These are phyloP conservation scores for Penicillium sp. DNA, from an alignment of 2,329 filamentous ascomycete species.

Conservation along the genomic window DNA sequence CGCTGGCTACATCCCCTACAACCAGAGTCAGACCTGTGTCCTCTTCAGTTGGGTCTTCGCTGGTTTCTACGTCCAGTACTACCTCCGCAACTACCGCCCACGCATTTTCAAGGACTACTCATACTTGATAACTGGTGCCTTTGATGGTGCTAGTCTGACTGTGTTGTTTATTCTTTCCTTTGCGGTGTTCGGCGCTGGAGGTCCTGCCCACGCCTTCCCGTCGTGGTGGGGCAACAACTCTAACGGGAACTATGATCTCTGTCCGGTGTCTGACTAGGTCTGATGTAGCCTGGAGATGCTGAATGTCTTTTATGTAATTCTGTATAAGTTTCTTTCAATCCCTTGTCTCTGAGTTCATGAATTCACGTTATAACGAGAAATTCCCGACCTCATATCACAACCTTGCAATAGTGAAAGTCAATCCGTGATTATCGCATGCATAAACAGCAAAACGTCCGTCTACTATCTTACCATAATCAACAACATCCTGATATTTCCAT, in stretches of 20 bases:
- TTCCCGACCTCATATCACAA: too few relatives aligned
- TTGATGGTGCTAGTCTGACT: slow-evolving; percentile 52
- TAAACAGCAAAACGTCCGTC: too few relatives aligned
- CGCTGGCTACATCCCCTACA: slow-evolving; percentile 57
- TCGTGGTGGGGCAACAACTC: slow-evolving; percentile 57
- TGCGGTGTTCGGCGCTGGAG: slow-evolving; percentile 56
- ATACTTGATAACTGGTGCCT: slow-evolving; percentile 55
- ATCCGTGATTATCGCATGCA: too few relatives aligned
- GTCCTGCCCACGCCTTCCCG: slow-evolving; percentile 47
- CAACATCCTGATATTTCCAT: too few relatives aligned
- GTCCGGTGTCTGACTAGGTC: background rate
- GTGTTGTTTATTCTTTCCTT: slow-evolving; percentile 57
- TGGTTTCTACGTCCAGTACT: slow-evolving; percentile 54
- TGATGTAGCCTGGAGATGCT: background rate
- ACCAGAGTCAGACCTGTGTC: slow-evolving; percentile 57
- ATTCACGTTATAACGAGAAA: too few relatives aligned
- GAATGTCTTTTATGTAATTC: too few relatives aligned
- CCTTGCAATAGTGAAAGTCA: too few relatives aligned
- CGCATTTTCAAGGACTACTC: slow-evolving; percentile 55
- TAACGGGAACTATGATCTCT: slow-evolving; percentile 47
- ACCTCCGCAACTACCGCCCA: slow-evolving; percentile 54
- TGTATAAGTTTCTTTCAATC: too few relatives aligned
- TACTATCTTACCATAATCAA: too few relatives aligned
- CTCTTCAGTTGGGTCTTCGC: slow-evolving; percentile 45
- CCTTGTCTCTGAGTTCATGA: too few relatives aligned